phyloP scores from a whole-genome alignment of 73 alveolate species.

The Paramecium sonneborni region DNA sequence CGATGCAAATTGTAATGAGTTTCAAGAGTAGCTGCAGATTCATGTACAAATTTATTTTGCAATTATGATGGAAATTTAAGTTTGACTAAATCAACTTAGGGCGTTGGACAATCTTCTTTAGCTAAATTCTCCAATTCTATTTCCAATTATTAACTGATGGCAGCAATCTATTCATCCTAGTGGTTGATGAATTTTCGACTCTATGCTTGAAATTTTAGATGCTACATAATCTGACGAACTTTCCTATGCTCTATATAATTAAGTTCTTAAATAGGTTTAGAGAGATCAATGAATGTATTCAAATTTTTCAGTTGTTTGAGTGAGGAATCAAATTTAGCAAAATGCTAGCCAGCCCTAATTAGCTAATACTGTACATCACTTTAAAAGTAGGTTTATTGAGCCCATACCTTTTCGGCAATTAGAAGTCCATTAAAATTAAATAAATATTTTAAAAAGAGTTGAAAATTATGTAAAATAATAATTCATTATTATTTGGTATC shows the following conservation, averaged over 20 bases:
- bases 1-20: slow-evolving; percentile 16
- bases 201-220: background rate
- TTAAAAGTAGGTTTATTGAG: background rate
- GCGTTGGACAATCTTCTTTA: background rate
- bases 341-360: slow-evolving; percentile 22
- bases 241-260: background rate
- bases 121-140: background rate
- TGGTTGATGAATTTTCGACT: background rate
- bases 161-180: background rate
- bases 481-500: background rate
- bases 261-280: background rate
- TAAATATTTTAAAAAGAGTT: background rate
- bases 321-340: slow-evolving; percentile 9
- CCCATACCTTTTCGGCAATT: slow-evolving; percentile 32
- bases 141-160: slow-evolving; percentile 27
- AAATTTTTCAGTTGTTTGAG: slow-evolving; percentile 14
- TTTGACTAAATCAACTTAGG: background rate
- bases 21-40: slow-evolving; percentile 12
- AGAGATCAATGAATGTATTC: background rate
- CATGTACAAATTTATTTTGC: background rate
- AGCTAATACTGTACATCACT: background rate
- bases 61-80: background rate
- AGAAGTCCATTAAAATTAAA: background rate
- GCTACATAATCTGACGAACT: background rate
- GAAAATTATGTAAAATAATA: background rate